These are phyloP conservation scores for Artemisia annua DNA, from an alignment of 129 eudicot genomes.

Conservation along the genomic window DNA sequence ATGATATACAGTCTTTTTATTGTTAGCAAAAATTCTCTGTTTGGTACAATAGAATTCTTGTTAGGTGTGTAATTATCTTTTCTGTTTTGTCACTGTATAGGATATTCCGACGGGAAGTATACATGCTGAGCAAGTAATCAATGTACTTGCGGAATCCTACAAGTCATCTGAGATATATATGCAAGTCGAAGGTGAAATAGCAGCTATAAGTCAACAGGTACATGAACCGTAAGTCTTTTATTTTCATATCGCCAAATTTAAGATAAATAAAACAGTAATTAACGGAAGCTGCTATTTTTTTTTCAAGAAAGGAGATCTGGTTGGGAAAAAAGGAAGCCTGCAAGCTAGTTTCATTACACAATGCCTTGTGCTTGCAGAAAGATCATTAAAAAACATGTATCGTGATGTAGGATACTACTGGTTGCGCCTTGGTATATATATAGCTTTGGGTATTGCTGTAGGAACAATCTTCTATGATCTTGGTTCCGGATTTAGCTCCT, in stretches of 20 bases:
- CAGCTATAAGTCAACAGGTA: constrained; percentile 48
- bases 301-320: constrained; percentile 35
- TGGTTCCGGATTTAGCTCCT: constrained; percentile 48
- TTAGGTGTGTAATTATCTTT: neutral
- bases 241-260: neutral
- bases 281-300: neutral
- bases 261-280: neutral
- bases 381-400: constrained; percentile 66
- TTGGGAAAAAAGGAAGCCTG: constrained; percentile 35
- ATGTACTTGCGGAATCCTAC: constrained; percentile 48
- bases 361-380: constrained; percentile 46
- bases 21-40: neutral
- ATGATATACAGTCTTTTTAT: no score
- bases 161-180: constrained; percentile 43
- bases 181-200: constrained; percentile 37
- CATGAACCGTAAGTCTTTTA: neutral
- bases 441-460: constrained; percentile 54
- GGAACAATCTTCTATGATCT: constrained; percentile 54
- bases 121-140: constrained; percentile 43
- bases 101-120: constrained; percentile 36
- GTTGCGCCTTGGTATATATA: constrained; percentile 65
- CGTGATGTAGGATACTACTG: constrained; percentile 81
- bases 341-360: constrained; percentile 48
- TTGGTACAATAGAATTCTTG: neutral
- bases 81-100: constrained; percentile 25